Evolutionary conservation across 495 filamentous ascomycete species (phyloP), one percentile per base, ranked within the genome.

Genomic region (Podospora pseudoanserina): DNA sequence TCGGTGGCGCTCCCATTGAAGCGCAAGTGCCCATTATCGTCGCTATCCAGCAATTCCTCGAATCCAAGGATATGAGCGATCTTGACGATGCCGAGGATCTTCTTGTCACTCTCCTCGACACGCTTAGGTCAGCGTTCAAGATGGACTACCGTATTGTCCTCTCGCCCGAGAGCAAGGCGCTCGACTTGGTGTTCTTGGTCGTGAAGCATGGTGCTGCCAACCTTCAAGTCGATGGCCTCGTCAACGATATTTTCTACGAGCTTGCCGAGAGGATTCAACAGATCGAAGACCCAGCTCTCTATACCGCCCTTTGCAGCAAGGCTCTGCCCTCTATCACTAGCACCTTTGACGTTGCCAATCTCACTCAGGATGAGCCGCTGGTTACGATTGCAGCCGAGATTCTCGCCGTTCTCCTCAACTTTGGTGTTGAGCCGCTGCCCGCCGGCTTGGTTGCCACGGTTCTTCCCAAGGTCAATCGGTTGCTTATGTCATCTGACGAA

Each of bases 211-310:
- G 93, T 23, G 91, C 94, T 0, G 86, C 85, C 39, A 97, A 95
- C 79, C 94, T 92, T 82, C 92, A 97, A 76, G 82, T 96, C 53
- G 89, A 87, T 1, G 85, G 90, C 80, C 83, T 96, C 20, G 90
- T 97, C 18, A 90, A 86, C 66, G 96, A 98, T 77, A 88, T 92
- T 0, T 96, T 99, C 73, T 93, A 97, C 78, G 91, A 94, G 53
- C 88, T 97, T 68, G 89, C 90, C 0, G 84, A 86, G 32, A 84
- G 85, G 4, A 85, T 71, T 54, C 55, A 68, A 53, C 66, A 70
- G 13, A 66, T 97, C 69, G 77, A 87, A 5, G 85, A 89, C 16
- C 79, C 84, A 20, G 86, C 89, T 19, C 79, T 87, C 13, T 99
- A 94, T 77, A 82, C 87, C 26, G 86, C 86, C n/a, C 85, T 99